Percentiles rank a stretch among this genome's conserved stretches.
These are phyloP conservation scores for Micromonas pusilla DNA, from an alignment of 139 green algal species.

Conservation along the genomic window DNA sequence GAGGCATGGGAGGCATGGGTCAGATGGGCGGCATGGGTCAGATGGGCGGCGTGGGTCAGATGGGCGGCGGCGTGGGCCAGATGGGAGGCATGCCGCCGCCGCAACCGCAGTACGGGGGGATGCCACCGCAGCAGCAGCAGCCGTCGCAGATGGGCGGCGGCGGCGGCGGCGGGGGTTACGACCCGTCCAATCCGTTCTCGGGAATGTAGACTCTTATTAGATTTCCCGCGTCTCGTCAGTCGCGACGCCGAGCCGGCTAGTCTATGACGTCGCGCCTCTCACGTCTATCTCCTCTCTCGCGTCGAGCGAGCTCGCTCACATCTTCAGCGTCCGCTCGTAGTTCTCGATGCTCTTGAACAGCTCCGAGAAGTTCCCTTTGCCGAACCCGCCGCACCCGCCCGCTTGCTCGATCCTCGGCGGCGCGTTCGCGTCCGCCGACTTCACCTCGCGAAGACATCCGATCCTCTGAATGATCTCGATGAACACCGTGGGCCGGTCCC, in stretches of 20 bases:
- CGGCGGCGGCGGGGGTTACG: not conserved
- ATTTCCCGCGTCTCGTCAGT: not conserved
- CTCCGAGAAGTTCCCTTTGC: conserved; percentile 95
- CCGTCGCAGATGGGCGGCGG: not conserved
- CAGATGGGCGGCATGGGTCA: not conserved
- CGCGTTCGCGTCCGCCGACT: not conserved
- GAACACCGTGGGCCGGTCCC: conserved; percentile 83
- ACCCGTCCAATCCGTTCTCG: not conserved
- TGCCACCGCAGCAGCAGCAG: not conserved
- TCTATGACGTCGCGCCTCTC: not conserved
- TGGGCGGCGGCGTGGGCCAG: not conserved
- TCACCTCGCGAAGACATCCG: conserved; percentile 59
- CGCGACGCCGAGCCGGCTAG: not conserved
- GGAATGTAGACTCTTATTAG: not conserved
- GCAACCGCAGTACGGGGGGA: not conserved
- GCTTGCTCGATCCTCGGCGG: conserved; percentile 59
- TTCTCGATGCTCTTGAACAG: conserved; percentile 89
- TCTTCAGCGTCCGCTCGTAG: conserved; percentile 46
- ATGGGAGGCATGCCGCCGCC: not conserved
- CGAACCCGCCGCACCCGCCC: conserved; percentile 92
- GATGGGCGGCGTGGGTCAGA: not conserved
- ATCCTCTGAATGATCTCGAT: conserved; percentile 97
- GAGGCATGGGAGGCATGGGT: not conserved
- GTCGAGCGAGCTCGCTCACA: no score
- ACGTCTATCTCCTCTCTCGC: no score